Evolutionary conservation across 2,329 filamentous ascomycete genomes (phyloP).

Genomic region (Mycocentrospora acerina): DNA sequence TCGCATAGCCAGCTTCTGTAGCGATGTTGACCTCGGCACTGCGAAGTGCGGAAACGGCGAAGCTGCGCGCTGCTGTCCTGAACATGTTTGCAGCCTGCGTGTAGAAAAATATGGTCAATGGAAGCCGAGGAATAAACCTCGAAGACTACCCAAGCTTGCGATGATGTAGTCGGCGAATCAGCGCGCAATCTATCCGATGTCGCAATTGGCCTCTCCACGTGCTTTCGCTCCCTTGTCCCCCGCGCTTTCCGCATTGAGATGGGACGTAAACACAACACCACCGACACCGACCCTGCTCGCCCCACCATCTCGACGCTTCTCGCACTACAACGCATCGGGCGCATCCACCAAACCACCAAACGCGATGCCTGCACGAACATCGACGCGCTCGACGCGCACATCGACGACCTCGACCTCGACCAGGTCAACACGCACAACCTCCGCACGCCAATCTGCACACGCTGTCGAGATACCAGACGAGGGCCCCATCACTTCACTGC

Average conservation of each 20-base stretch:
- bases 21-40: conserved; percentile 50
- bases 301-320: too few relatives aligned
- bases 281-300: too few relatives aligned
- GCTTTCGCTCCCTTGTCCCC: conserved; percentile 7
- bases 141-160: conserved; percentile 2
- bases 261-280: too few relatives aligned
- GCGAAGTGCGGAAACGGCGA: conserved; percentile 64
- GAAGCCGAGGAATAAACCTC: background rate
- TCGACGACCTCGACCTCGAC: conserved; percentile 40
- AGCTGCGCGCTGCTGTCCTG: conserved; percentile 66
- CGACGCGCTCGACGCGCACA: conserved; percentile 44
- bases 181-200: conserved; percentile 22
- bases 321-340: too few relatives aligned
- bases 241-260: conserved; percentile 8
- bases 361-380: conserved; percentile 51
- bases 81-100: conserved; percentile 57
- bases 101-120: background rate
- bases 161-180: conserved; percentile 21
- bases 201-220: conserved; percentile 21
- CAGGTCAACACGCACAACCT: conserved; percentile 49
- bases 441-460: conserved; percentile 44
- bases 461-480: conserved; percentile 65
- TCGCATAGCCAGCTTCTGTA: conserved; percentile 54
- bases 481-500: conserved; percentile 67
- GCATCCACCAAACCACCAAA: conserved; percentile 8